phyloP scores from a whole-genome alignment of 1,284 basidiomycete genomes.

The Phylloboletellus chloephorus region DNA sequence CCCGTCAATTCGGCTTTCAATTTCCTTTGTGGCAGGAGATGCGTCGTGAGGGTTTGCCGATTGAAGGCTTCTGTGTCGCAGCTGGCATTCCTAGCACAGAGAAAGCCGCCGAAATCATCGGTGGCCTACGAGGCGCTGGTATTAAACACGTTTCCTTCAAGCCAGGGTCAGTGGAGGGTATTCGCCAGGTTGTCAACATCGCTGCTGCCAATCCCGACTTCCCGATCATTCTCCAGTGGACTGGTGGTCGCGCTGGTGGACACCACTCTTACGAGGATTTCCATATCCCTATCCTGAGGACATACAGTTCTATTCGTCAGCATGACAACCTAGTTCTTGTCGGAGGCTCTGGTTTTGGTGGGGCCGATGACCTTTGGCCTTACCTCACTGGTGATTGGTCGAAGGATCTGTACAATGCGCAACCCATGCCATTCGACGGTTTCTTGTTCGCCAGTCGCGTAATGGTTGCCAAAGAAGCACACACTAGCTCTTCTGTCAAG shows the following conservation, averaged over 20 bases:
- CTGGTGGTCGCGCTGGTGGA: conserved; percentile 97
- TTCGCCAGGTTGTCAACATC: conserved; percentile 95
- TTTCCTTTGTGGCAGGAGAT: conserved; percentile 97
- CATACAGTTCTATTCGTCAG: conserved; percentile 87
- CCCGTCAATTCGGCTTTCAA: conserved; percentile 95
- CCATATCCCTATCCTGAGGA: conserved; percentile 91
- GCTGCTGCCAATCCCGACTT: conserved; percentile 92
- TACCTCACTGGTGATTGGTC: conserved; percentile 98
- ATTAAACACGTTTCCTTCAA: conserved; percentile 97
- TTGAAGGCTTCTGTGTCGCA: conserved; percentile 98
- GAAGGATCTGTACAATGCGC: conserved; percentile 70
- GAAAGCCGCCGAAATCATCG: conserved; percentile 92
- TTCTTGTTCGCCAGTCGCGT: conserved; percentile 94
- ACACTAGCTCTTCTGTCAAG: conserved; percentile 92
- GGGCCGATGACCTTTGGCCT: conserved; percentile 93
- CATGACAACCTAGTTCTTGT: conserved; percentile 88
- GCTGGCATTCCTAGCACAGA: conserved; percentile 92
- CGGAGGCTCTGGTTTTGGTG: conserved; percentile 96
- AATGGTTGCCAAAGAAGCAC: conserved; percentile 98
- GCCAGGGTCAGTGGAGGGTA: conserved; percentile 95
- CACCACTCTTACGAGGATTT: conserved; percentile 99
- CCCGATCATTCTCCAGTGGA: conserved; percentile 99
- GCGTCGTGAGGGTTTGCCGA: conserved; percentile 89
- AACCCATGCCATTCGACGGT: conserved; percentile 99
- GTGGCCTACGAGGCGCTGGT: conserved; percentile 67